Evolutionary conservation across 495 filamentous ascomycete species (phyloP).

Genomic region (Aspergillus leporis): DNA sequence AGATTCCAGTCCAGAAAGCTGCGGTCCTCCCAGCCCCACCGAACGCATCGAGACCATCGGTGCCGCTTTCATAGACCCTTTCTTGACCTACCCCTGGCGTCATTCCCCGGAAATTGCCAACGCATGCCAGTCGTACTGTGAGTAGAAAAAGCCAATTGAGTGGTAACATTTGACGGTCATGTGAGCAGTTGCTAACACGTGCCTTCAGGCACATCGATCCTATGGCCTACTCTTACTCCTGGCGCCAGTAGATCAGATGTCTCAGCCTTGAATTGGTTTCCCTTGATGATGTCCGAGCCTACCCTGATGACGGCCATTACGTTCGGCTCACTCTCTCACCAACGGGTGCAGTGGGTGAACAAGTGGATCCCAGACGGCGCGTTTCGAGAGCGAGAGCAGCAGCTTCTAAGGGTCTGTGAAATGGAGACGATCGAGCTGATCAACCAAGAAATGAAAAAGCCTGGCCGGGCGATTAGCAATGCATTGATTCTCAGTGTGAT

Average conservation of each 20-base stretch:
- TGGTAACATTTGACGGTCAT: constrained; percentile 11
- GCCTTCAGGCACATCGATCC: not conserved
- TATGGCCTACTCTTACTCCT: constrained; percentile 42
- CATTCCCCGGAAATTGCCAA: constrained; percentile 29
- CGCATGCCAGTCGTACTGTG: constrained; percentile 29
- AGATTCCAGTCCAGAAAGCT: not conserved
- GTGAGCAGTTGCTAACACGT: not conserved
- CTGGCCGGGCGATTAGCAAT: constrained; percentile 34
- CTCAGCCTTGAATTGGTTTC: constrained; percentile 29
- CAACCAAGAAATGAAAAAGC: constrained; percentile 34
- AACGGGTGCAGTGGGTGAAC: constrained; percentile 39
- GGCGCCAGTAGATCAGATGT: constrained; percentile 9
- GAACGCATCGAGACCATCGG: constrained; percentile 28
- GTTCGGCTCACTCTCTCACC: constrained; percentile 42
- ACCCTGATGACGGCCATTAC: constrained; percentile 41
- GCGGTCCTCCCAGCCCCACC: constrained; percentile 8
- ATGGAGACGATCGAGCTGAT: constrained; percentile 41
- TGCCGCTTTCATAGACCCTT: constrained; percentile 33
- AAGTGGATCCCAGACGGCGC: constrained; percentile 21
- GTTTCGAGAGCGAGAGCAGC: constrained; percentile 30
- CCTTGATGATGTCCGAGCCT: constrained; percentile 35
- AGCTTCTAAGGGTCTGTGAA: constrained; percentile 33
- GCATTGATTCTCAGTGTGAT: constrained; percentile 41
- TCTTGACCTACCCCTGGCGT: constrained; percentile 27
- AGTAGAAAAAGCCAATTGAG: constrained; percentile 10